Evolutionary conservation across 225 moss, liverwort and hornwort genomes (phyloP), one percentile per base, ranked within the genome.

Genomic region (Asterella californica): DNA sequence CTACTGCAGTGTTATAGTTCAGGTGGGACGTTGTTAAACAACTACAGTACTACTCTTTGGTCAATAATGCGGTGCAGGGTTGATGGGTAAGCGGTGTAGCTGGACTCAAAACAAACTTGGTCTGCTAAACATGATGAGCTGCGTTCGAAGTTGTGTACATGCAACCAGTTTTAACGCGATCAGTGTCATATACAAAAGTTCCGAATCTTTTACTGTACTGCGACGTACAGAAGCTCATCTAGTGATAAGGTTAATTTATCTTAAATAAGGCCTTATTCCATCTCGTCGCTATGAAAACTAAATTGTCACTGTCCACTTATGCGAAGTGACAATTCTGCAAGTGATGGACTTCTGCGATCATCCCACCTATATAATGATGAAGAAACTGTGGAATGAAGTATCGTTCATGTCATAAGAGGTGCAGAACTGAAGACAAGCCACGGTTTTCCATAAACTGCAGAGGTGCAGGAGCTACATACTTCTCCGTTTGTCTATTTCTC

Each of bases 21-120:
- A 32, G 30, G 29, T n/a, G 6, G 64, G 64, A 64, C 5, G 30
- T 64, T n/a, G 64, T 64, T 29, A 12, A 24, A 42, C 42, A 7
- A 30, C 64, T 64, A n/a, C n/a, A n/a, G n/a, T n/a, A 64, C 64
- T 64, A 64, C 27, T 64, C 64, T 7, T 64, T 64, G 64, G 27
- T 9, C 29, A 29, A n/a, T 29, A 6, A 7, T 8, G 9, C 64
- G 30, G 30, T 32, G 29, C 30, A 64, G 64, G 12, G 27, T 24
- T 64, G 64, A 57, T 64, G 64, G 64, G n/a, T 2, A 64, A n/a
- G 64, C 15, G 64, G 64, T n/a, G 29, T 32, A 64, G 27, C 29
- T 64, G 64, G 64, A 64, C 8, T 9, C 64, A 64, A 64, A 27
- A n/a, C 2, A 64, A 64, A 11, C 12, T n/a, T 64, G 57, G 21